Evolutionary conservation across 306 rosid genomes (phyloP), one percentile per base, ranked within the genome.

Genomic region (Lathyrus tuberosus): DNA sequence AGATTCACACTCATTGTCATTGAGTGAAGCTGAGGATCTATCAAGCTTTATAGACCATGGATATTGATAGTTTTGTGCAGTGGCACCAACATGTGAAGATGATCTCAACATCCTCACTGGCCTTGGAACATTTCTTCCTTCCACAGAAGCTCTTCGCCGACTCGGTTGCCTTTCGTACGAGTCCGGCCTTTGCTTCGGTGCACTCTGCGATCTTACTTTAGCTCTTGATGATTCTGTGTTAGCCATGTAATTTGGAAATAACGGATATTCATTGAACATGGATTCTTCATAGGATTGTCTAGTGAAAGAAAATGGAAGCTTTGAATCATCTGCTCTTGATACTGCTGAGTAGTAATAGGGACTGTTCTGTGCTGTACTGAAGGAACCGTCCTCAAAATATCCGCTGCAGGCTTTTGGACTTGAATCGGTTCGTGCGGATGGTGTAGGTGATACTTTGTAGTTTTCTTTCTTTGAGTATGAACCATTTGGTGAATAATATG

Each of bases 171-270:
- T 82, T 75, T 90, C 96, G 0, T 63, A 74, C 0, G 89, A 43
- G 5, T 90, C 99, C 0, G 91, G 96, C 73, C 99, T 76, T 26
- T 83, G 87, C 82, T 88, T 94, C 2, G 99, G 99, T 2, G 96
- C 99, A 41, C 99, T 94, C 12, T 91, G 99, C 0, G 97, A 94
- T 47, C 99, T 80, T 3, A 35, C 88, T 73, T 91, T 94, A 17
- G 99, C 99, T 62, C 80, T 84, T 13, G 97, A 94, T n/a, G 99
- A 94, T 76, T 88, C 86, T 0, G 99, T 94, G 54, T 91, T 88
- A 10, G 97, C 89, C 99, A 94, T 94, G 87, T 94, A 94, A 67
- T 80, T 90, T 44, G 99, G 98, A 72, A 62, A 90, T 5, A 86
- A 47, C 10, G 84, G 95, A 67, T 75, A 79, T 67, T 88, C 95